Evolutionary conservation across 192 early-diverging fungal genomes (phyloP), one percentile per base, ranked within the genome.

Genomic region (Podila epicladia): DNA sequence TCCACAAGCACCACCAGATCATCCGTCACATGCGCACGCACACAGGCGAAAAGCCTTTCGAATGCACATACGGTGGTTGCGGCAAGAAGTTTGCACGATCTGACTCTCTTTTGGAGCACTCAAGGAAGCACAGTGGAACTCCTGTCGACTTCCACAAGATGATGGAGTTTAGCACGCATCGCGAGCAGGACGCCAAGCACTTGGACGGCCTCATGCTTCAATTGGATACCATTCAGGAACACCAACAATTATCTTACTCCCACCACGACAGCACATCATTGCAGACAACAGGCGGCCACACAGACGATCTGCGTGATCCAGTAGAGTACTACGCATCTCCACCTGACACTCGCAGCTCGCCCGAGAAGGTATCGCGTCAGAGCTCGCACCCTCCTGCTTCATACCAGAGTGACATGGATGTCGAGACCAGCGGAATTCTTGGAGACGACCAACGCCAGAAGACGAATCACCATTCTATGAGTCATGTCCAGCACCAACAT

Each of bases 1-100:
- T 93, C 83, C 75, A 87, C 62, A 89, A 91, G 70, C 83, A 90
- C 19, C 90, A 91, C 64, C 91, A 93, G 61, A 84, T 93, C 71
- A 85, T 85, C 60, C 91, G 91, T 53, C 84, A 85, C 45, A 82
- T 68, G 33, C 72, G 82, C 33, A 77, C 84, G 3, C 84, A 85
- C 60, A 85, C 84, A 0, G 84, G 84, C 15, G 84, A 85, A 62
- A 85, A 85, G 15, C 84, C 84, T 4, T 82, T 82, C 35, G 64
- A 62, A 13, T 84, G 83, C 58, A 65, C 31, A 8, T n/a, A 55
- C 15, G 71, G 57, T 13, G 64, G 71, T 15, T 73, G 71, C 26
- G 71, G 71, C 41, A 93, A 92, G 75, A 83, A 73, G 28, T 94
- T 94, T 84, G 90, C 91, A 33, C 88, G 92, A 29, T 89, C 88